Evolutionary conservation across 2,329 filamentous ascomycete species (phyloP), one percentile per base, ranked within the genome.

Genomic region (Epichloe amarillans): DNA sequence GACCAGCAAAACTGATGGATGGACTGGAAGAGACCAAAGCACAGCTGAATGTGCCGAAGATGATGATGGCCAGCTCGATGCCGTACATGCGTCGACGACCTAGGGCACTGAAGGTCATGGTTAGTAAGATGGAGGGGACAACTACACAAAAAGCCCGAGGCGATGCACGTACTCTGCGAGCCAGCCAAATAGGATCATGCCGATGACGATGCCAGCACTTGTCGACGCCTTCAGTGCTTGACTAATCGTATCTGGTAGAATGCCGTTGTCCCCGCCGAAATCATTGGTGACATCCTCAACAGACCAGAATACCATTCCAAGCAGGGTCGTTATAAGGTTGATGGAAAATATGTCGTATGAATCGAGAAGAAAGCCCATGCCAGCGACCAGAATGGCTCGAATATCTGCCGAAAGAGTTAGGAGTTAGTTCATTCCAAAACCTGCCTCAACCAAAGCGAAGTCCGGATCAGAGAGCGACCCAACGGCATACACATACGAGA

Each of bases 21-120:
- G 73, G 72, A 50, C 82, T 86, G 14, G 75, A 71, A 1, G 80
- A 77, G 12, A 79, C 73, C 26, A 86, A 72, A 19, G 81, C 71
- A 61, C 84, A 84, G 52, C 80, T 80, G 42, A 88, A 67, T 1
- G 85, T 88, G 14, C 80, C 77, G 51, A 84, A 70, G 53, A 88
- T 81, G 60, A 88, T 86, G 55, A 90, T 75, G 52, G 79, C 80
- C 47, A 89, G 66, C 62, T 89, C 85, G 30, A 88, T 73, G 46
- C 87, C 87, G 62, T 93, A 93, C 84, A 94, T 91, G 57, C 78
- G 80, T 62, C 88, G 82, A 41, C 87, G 79, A 44, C 88, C 88
- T 51, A 88, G 75, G 3, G 78, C 72, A 67, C 66, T 69, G 42
- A 14, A 46, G 30, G 10, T 38, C 30, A 30, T 51, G 36, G 43